Conservation (phyloP, 2,329 filamentous ascomycete genomes). For the Cladosporium sp. region DNA sequence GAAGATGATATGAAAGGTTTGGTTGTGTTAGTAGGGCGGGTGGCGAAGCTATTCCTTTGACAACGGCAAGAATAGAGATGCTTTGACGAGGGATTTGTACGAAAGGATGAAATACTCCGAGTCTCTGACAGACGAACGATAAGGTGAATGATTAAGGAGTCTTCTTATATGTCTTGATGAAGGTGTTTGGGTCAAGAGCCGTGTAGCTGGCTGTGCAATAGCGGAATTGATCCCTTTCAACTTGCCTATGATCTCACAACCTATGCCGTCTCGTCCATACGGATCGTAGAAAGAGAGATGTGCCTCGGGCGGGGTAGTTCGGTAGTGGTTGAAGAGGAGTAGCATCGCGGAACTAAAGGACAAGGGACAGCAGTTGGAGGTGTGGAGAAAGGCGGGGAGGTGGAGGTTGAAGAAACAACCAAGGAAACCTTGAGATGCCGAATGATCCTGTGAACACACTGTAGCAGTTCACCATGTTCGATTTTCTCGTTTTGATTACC, state of each 20-base stretch:
- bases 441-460: not conserved
- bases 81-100: not conserved
- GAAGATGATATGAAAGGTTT: not conserved
- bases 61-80: not conserved
- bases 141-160: not conserved
- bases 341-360: not conserved
- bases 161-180: not conserved
- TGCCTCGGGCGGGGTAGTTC: constrained; percentile 15
- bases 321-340: constrained; percentile 6
- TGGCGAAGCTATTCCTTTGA: no score
- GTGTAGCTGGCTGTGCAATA: not conserved
- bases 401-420: not conserved
- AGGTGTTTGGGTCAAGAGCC: not conserved
- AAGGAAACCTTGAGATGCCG: no score
- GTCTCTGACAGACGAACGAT: not conserved
- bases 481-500: not conserved
- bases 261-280: not conserved
- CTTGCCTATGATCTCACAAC: not conserved
- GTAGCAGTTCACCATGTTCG: not conserved
- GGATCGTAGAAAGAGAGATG: not conserved
- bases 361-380: constrained; percentile 31
- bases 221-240: constrained; percentile 4
- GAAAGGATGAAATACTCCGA: not conserved
- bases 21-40: no score
- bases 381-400: not conserved